phyloP scores from a whole-genome alignment of 306 rosid genomes.

The Alnus glutinosa region DNA sequence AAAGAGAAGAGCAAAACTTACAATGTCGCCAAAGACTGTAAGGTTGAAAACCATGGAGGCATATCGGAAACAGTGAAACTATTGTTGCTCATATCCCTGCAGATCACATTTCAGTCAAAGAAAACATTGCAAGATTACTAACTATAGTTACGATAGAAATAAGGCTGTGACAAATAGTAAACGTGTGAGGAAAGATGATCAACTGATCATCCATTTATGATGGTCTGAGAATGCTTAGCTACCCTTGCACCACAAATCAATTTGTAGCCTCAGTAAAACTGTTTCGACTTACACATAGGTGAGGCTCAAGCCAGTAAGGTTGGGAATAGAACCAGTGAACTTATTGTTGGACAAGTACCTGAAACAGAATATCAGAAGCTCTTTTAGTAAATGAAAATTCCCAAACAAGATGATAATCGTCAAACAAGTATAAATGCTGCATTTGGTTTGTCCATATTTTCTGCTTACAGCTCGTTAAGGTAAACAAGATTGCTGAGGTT shows the following conservation, averaged over 20 bases:
- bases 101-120: slow-evolving; percentile 18
- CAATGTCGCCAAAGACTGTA: slow-evolving; percentile 55
- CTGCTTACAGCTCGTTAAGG: slow-evolving; percentile 48
- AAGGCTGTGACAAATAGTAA: no score
- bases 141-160: not conserved
- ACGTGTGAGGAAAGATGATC: no score
- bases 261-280: not conserved
- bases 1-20: slow-evolving; percentile 31
- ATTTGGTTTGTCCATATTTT: slow-evolving; percentile 6
- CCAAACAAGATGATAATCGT: not conserved
- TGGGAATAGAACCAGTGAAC: slow-evolving; percentile 54
- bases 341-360: slow-evolving; percentile 65
- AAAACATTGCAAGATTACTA: not conserved
- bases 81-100: slow-evolving; percentile 64
- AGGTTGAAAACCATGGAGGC: slow-evolving; percentile 50
- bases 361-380: slow-evolving; percentile 15
- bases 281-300: slow-evolving; percentile 44
- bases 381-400: slow-evolving; percentile 3
- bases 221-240: not conserved
- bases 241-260: not conserved
- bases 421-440: not conserved
- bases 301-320: slow-evolving; percentile 50
- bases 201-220: not conserved
- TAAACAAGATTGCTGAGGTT: slow-evolving; percentile 47
- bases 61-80: slow-evolving; percentile 42